Base-by-base conservation (phyloP, 148 eudicot genomes). In the Rhododendron mucronatum region DNA sequence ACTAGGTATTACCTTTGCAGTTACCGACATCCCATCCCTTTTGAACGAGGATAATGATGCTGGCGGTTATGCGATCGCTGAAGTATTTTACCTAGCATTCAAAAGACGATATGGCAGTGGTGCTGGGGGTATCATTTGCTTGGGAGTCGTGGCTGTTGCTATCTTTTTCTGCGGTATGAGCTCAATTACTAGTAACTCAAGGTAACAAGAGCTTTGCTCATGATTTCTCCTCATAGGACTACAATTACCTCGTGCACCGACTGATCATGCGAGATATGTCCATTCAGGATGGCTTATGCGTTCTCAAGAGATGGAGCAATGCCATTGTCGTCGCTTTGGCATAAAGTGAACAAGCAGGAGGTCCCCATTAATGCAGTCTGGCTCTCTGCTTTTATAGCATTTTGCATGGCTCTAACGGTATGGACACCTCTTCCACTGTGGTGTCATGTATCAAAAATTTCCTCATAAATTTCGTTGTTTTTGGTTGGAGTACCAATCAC, bases 241-340 rank as follows among this genome's bases (percentile, higher is more conserved):
- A 20, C 35, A 80, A 5, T 21, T 35, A 75, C 55, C 3, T 55
- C 18, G 2, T 50, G 57, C 16, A 48, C 26, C 10, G 3, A n/a
- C 44, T 61, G 45, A 65, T 82, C 37, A 4, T 80, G 81, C 28
- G 30, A 39, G 23, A 76, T 78, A 55, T 78, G 53, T 33, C 2
- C 74, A 69, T 57, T 12, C 90, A 94, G 99, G 93, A 97, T 97
- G 99, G 98, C 91, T 61, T 97, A 94, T 88, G 98, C 99, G 59
- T 97, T 97, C 92, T 97, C 98, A 39, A 91, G 99, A 91, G 99
- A 97, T 88, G 99, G 99, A n/a, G 98, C 99, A 26, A 94, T 97
- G 98, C 99, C 98, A 63, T 92, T 93, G 71, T 95, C 99, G 53
- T 67, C 95, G 15, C 41, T 93, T 55, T 97, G 99, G 99, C 99